Evolutionary conservation across 2,329 filamentous ascomycete species (phyloP).

Genomic region (Chaetomiaceae sp.): DNA sequence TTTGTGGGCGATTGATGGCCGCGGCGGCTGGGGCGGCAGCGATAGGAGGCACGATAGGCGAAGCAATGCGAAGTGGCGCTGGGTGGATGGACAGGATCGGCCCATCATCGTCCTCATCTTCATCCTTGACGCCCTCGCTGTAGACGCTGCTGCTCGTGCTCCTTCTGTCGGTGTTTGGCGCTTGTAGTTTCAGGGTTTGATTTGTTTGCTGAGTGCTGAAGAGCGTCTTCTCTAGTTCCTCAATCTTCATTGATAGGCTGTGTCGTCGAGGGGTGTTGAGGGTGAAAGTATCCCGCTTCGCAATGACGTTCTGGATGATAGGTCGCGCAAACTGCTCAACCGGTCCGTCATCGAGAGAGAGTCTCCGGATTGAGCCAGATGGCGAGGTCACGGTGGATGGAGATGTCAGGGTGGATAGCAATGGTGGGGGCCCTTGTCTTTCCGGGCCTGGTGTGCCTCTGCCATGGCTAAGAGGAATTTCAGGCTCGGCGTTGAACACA

Average conservation of each 20-base stretch:
- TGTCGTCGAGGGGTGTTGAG: slow-evolving; percentile 42
- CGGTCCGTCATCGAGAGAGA: slow-evolving; percentile 36
- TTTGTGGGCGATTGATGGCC: slow-evolving; percentile 10
- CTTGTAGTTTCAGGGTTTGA: slow-evolving; percentile 1
- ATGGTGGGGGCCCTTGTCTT: slow-evolving; percentile 29
- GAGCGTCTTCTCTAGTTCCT: slow-evolving; percentile 36
- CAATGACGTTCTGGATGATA: slow-evolving; percentile 45
- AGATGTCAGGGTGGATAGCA: slow-evolving; percentile 34
- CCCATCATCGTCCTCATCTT: slow-evolving; percentile 22
- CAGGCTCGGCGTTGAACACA: slow-evolving; percentile 5
- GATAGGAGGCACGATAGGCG: background rate
- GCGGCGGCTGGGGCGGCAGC: background rate
- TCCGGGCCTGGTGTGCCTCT: slow-evolving; percentile 12
- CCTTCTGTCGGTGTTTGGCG: slow-evolving; percentile 2
- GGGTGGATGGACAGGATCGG: slow-evolving; percentile 23
- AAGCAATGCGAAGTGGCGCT: slow-evolving; percentile 20
- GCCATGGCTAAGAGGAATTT: background rate
- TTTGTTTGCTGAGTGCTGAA: slow-evolving; percentile 28
- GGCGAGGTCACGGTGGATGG: slow-evolving; percentile 33
- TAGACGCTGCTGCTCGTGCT: slow-evolving; percentile 27
- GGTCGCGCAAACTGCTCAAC: slow-evolving; percentile 33
- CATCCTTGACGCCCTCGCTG: slow-evolving; percentile 14
- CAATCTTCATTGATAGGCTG: slow-evolving; percentile 48
- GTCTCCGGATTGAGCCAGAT: slow-evolving; percentile 35
- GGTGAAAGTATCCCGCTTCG: slow-evolving; percentile 49